A percentile compares a stretch with the other conserved stretches of the same genome.
Evolutionary conservation across 345 rosid species (phyloP).

Genomic region (Heritiera littoralis): DNA sequence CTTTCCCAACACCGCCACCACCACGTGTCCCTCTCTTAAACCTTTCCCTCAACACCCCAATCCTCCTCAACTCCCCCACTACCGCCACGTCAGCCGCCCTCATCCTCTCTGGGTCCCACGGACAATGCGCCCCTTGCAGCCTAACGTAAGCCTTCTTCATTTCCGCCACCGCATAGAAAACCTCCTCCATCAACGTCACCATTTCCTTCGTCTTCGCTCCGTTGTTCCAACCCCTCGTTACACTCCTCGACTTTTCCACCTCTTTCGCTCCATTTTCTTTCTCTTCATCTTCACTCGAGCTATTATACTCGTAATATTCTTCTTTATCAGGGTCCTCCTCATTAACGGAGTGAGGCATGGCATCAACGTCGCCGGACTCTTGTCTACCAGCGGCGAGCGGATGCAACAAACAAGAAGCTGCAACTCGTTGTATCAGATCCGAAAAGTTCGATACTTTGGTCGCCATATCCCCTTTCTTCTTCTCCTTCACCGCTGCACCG

Average conservation of each 20-base stretch:
- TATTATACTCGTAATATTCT: constrained; percentile 34
- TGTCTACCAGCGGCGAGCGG: constrained; percentile 72
- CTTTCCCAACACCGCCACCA: constrained; percentile 32
- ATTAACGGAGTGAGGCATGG: background rate
- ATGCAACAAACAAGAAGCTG: constrained; percentile 86
- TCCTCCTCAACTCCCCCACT: constrained; percentile 74
- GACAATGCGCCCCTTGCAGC: constrained; percentile 88
- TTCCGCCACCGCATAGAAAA: constrained; percentile 69
- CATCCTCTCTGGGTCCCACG: constrained; percentile 96
- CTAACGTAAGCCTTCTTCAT: constrained; percentile 72
- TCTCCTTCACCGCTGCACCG: constrained; percentile 41
- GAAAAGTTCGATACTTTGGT: constrained; percentile 73
- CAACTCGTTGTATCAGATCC: constrained; percentile 83
- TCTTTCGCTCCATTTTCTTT: constrained; percentile 33
- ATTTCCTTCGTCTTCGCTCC: constrained; percentile 46
- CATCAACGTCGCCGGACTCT: constrained; percentile 33
- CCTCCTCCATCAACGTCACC: constrained; percentile 66
- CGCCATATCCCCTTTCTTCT: constrained; percentile 62
- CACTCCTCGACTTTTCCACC: constrained; percentile 21
- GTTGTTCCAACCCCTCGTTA: constrained; percentile 26
- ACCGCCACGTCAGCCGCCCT: constrained; percentile 78
- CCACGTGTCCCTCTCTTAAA: constrained; percentile 53
- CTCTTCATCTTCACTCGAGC: constrained; percentile 31
- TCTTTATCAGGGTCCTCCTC: constrained; percentile 25
- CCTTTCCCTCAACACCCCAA: constrained; percentile 70